A percentile compares a stretch with the other conserved stretches of the same genome.
phyloP scores from a whole-genome alignment of 2,329 filamentous ascomycete species.

The Aspergillus vadensis region DNA sequence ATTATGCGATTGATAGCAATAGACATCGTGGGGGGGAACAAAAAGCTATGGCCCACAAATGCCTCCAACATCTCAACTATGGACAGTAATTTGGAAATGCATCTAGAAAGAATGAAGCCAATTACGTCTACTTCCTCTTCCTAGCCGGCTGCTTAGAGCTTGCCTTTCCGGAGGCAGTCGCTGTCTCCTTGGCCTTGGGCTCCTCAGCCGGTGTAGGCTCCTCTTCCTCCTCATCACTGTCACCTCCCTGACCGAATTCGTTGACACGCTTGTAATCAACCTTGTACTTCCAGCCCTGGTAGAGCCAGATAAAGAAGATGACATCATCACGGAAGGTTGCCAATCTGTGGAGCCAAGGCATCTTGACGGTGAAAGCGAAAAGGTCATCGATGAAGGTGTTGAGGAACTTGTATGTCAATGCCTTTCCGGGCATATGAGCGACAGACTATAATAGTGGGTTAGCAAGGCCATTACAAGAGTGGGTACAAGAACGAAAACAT shows the following conservation, averaged over 20 bases:
- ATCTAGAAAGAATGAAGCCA: not conserved
- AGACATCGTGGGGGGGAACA: not conserved
- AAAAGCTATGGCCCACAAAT: not conserved
- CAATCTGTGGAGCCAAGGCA: conserved; percentile 90
- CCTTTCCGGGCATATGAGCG: conserved; percentile 93
- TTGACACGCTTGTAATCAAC: conserved; percentile 91
- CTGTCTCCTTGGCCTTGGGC: conserved; percentile 20
- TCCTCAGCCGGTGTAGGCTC: conserved; percentile 37
- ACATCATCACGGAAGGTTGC: conserved; percentile 92
- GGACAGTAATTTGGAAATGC: not conserved
- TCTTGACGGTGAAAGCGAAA: conserved; percentile 99
- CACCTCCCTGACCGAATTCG: conserved; percentile 97
- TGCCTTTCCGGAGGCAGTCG: conserved; percentile 33
- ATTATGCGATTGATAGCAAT: not conserved
- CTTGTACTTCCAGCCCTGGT: conserved; percentile 91
- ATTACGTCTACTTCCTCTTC: conserved; percentile 37
- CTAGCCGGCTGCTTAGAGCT: conserved; percentile 31
- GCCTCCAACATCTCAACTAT: not conserved
- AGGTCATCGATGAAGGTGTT: conserved; percentile 99
- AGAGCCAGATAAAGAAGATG: conserved; percentile 97
- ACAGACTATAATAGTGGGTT: conserved; percentile 56
- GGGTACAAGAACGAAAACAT: conserved; percentile 15
- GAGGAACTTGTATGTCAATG: conserved; percentile 97
- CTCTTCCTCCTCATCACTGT: conserved; percentile 68
- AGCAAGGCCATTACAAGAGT: conserved; percentile 10